phyloP scores from a whole-genome alignment of 768 basidiomycete genomes.

The Sarcomyxa edulis region DNA sequence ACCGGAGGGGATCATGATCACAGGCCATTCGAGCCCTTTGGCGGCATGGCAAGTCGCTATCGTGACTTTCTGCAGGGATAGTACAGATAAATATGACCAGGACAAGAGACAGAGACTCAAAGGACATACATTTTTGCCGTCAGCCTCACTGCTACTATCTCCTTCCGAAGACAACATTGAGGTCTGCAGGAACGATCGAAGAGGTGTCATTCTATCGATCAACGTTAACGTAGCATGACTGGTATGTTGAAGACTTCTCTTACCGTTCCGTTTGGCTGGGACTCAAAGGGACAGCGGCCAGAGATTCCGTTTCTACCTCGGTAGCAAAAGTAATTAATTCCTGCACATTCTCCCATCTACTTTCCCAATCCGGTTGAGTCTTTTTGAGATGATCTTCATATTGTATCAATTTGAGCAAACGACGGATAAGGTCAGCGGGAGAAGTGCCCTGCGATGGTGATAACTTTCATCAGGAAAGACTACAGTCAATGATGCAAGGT shows the following conservation, averaged over 20 bases:
- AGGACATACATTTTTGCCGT: conserved; percentile 34
- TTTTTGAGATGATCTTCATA: conserved; percentile 69
- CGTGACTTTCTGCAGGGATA: conserved; percentile 83
- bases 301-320: conserved; percentile 35
- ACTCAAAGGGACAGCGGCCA: neutral
- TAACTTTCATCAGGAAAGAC: conserved; percentile 1
- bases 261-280: neutral
- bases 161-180: conserved; percentile 83
- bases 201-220: conserved; percentile 41
- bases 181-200: conserved; percentile 70
- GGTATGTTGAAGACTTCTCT: neutral
- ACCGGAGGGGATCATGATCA: conserved; percentile 78
- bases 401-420: conserved; percentile 48
- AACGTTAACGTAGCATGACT: neutral
- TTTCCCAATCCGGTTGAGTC: conserved; percentile 69
- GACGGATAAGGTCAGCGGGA: conserved; percentile 60
- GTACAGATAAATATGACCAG: too few relatives aligned
- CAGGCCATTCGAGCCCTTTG: conserved; percentile 91
- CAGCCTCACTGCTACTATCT: conserved; percentile 52
- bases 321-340: conserved; percentile 79
- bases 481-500: neutral
- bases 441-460: conserved; percentile 39
- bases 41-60: conserved; percentile 86
- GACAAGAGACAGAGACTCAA: neutral
- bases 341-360: conserved; percentile 81